Evolutionary conservation across 2,329 filamentous ascomycete species (phyloP), one percentile per base, ranked within the genome.

Genomic region (Fusarium luffae): DNA sequence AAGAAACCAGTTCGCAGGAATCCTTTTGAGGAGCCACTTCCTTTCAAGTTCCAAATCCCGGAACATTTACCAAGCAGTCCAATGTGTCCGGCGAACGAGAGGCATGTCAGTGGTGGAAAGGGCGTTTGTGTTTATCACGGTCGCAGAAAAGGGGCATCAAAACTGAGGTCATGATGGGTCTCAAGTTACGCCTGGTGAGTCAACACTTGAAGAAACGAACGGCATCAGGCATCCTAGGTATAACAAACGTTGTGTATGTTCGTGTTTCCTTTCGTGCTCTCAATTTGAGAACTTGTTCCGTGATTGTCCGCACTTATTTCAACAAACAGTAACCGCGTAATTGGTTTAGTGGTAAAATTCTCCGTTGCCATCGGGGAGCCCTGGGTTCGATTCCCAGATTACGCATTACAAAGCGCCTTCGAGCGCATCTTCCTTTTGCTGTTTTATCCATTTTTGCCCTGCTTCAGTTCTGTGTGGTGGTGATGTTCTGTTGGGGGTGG

Each of bases 61-160:
- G 83, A 86, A 65, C 85, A 87, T 65, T 75, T 85, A 10, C 83
- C 84, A 32, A 83, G 66, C 59, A 86, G 85, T 69, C 84, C 84
- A 18, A 80, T 86, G 77, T 87, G 85, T 57, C 85, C 85, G 4
- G 76, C 84, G 11, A 85, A 86, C 72, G 75, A 75, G 44, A 82
- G 78, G 42, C 81, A 85, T 57, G 72, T 73, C 54, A 81, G 80
- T 16, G 79, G 81, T n/a, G 84, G 85, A 7, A 82, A 78, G 8
- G 84, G 83, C 0, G 63, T 86, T 5, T 87, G 85, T 58, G 84
- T 87, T 4, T 85, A 85, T 66, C 84, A 85, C 51, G 84, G 84
- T 4, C 77, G 83, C 32, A 73, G 76, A 50, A 79, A 66, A 37
- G 54, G 54, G 7, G 40, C 27, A 13, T 69, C 71, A 9, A 50